phyloP scores from a whole-genome alignment of 1,284 basidiomycete species.

The Leccinum fallax region DNA sequence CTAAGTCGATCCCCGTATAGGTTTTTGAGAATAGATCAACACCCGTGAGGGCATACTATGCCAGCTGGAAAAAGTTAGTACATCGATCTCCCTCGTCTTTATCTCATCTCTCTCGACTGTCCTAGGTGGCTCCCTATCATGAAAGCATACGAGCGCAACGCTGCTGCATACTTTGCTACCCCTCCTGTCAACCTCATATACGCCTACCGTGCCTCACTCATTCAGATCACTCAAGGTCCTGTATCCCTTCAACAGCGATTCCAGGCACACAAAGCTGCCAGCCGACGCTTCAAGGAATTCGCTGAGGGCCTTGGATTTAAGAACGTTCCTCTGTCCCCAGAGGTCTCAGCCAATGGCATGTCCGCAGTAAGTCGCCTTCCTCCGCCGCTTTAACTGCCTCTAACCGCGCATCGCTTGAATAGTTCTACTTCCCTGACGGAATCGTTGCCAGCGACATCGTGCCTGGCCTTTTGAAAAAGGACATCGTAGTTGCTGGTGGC shows the following conservation, averaged over 20 bases:
- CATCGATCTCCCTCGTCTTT: not conserved
- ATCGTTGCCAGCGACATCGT: conserved; percentile 74
- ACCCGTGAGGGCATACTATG: conserved; percentile 83
- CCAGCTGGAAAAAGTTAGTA: conserved; percentile 82
- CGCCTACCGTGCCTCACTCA: conserved; percentile 83
- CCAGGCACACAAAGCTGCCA: conserved; percentile 73
- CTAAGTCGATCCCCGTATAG: conserved; percentile 35
- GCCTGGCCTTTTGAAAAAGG: conserved; percentile 67
- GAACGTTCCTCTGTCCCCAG: conserved; percentile 64
- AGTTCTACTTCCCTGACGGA: conserved; percentile 82
- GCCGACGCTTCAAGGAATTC: conserved; percentile 73
- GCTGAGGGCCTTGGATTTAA: conserved; percentile 74
- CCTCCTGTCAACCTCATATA: conserved; percentile 94
- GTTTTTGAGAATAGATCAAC: conserved; percentile 71
- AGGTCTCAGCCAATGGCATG: conserved; percentile 90
- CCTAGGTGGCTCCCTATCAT: conserved; percentile 90
- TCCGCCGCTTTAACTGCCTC: not conserved
- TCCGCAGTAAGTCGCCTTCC: conserved; percentile 60
- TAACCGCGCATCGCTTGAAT: not conserved
- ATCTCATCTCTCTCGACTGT: not conserved
- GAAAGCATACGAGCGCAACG: conserved; percentile 81
- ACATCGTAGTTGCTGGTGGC: conserved; percentile 88
- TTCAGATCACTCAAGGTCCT: conserved; percentile 62
- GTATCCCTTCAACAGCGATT: conserved; percentile 83
- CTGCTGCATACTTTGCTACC: conserved; percentile 90